These are phyloP conservation scores for Aspergillus alliaceus DNA, from an alignment of 2,329 filamentous ascomycete genomes.

Conservation along the genomic window DNA sequence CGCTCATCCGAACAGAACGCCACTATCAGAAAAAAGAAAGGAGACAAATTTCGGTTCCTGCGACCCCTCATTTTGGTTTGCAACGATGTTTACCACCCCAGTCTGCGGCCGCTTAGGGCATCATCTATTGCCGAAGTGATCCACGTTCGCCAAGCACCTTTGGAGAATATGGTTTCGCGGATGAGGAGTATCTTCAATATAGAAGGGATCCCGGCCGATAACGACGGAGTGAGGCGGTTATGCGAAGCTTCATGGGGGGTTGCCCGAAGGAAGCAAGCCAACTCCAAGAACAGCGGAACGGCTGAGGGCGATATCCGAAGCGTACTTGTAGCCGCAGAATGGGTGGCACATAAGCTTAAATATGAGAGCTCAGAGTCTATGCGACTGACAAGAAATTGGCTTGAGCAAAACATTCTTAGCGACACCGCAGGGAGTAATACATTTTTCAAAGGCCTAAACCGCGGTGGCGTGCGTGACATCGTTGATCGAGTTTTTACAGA, in stretches of 20 bases:
- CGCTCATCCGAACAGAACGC: slow-evolving; percentile 27
- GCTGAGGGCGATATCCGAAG: slow-evolving; percentile 61
- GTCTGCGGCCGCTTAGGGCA: slow-evolving; percentile 81
- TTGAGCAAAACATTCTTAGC: slow-evolving; percentile 58
- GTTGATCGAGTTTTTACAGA: slow-evolving; percentile 67
- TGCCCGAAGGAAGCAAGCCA: slow-evolving; percentile 55
- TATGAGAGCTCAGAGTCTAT: slow-evolving; percentile 40
- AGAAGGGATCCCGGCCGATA: slow-evolving; percentile 84
- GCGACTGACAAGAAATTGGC: slow-evolving; percentile 58
- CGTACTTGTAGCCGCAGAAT: slow-evolving; percentile 65
- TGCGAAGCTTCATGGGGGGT: slow-evolving; percentile 68
- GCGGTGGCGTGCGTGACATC: slow-evolving; percentile 64
- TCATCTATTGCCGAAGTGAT: slow-evolving; percentile 84
- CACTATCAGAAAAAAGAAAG: slow-evolving; percentile 59
- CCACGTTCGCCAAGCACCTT: slow-evolving; percentile 81
- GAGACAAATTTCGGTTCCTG: slow-evolving; percentile 82
- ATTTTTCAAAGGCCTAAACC: slow-evolving; percentile 59
- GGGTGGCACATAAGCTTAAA: slow-evolving; percentile 62
- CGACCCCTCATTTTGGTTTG: slow-evolving; percentile 91
- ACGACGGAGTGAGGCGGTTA: slow-evolving; percentile 76
- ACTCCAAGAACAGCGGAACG: slow-evolving; percentile 44
- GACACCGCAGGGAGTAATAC: slow-evolving; percentile 53
- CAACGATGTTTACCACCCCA: slow-evolving; percentile 94
- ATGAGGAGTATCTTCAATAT: slow-evolving; percentile 83
- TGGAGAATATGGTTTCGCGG: slow-evolving; percentile 80